Percentiles rank a stretch among this genome's conserved stretches.
These are phyloP conservation scores for Fomitiporia mediterranea DNA, from an alignment of 1,284 basidiomycete species.

Conservation along the genomic window DNA sequence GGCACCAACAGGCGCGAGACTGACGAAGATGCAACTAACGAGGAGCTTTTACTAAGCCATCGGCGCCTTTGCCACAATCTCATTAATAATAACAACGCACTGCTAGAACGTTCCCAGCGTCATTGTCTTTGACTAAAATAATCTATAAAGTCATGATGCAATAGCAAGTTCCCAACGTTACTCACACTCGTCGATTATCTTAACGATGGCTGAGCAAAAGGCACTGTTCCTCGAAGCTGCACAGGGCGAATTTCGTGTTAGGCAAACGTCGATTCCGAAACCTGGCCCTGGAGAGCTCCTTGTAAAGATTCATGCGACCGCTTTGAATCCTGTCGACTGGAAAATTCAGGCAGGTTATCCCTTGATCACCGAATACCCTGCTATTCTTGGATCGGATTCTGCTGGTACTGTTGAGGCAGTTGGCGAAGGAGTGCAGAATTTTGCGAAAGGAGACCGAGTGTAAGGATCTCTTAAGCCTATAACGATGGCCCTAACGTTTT, in stretches of 20 bases:
- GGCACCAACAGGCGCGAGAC: too few relatives aligned
- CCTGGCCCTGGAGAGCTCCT: constrained; percentile 39
- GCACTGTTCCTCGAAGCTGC: constrained; percentile 17
- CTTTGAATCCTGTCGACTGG: constrained; percentile 40
- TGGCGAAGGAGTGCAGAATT: constrained; percentile 45
- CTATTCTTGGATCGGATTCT: constrained; percentile 52
- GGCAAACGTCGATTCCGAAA: constrained; percentile 24
- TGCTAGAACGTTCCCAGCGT: too few relatives aligned
- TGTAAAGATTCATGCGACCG: constrained; percentile 37
- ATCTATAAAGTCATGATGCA: not conserved
- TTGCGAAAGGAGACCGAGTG: constrained; percentile 57
- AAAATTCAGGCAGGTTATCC: constrained; percentile 31
- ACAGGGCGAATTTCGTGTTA: constrained; percentile 27
- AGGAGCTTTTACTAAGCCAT: too few relatives aligned
- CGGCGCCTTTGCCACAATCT: too few relatives aligned
- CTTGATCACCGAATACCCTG: constrained; percentile 36
- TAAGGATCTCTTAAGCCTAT: constrained; percentile 28
- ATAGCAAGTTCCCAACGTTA: too few relatives aligned
- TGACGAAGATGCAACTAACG: too few relatives aligned
- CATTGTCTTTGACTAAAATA: too few relatives aligned
- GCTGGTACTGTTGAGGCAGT: constrained; percentile 52
- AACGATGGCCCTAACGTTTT: not conserved
- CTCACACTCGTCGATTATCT: not conserved
- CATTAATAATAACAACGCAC: too few relatives aligned
- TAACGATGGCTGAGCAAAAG: constrained; percentile 10